These are phyloP conservation scores for Pholiota conissans DNA, from an alignment of 768 basidiomycete genomes.

Conservation along the genomic window DNA sequence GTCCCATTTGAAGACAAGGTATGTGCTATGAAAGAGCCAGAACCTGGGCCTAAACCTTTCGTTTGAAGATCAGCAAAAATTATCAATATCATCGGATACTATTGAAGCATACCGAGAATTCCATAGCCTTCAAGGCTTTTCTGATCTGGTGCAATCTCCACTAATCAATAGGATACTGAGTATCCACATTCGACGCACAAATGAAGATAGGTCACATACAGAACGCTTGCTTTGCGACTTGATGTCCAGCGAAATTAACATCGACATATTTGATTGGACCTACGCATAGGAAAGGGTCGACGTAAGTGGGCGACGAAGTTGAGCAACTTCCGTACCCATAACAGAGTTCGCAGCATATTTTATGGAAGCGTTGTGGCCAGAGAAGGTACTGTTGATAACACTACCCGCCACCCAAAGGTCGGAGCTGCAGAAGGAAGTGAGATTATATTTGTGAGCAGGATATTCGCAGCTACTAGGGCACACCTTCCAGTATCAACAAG, in stretches of 20 bases:
- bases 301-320: not conserved
- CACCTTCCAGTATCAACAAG: constrained; percentile 52
- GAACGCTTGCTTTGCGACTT: constrained; percentile 45
- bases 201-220: too few relatives aligned
- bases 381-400: constrained; percentile 38
- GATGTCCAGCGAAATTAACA: constrained; percentile 45
- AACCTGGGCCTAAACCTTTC: constrained; percentile 63
- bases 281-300: constrained; percentile 12
- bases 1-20: constrained; percentile 41
- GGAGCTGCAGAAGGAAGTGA: constrained; percentile 40
- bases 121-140: constrained; percentile 31
- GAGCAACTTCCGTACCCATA: constrained; percentile 35
- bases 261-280: constrained; percentile 45
- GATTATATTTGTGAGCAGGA: not conserved
- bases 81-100: not conserved
- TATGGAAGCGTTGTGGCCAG: constrained; percentile 39
- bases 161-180: too few relatives aligned
- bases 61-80: constrained; percentile 14
- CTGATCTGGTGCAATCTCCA: constrained; percentile 34
- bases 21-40: constrained; percentile 48
- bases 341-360: constrained; percentile 56
- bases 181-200: too few relatives aligned
- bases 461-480: not conserved
- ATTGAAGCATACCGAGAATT: constrained; percentile 21
- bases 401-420: constrained; percentile 60